Percentiles rank a stretch among this genome's conserved stretches.
These are phyloP conservation scores for Penicillium janthinellum DNA, from an alignment of 2,329 filamentous ascomycete species.

Conservation along the genomic window DNA sequence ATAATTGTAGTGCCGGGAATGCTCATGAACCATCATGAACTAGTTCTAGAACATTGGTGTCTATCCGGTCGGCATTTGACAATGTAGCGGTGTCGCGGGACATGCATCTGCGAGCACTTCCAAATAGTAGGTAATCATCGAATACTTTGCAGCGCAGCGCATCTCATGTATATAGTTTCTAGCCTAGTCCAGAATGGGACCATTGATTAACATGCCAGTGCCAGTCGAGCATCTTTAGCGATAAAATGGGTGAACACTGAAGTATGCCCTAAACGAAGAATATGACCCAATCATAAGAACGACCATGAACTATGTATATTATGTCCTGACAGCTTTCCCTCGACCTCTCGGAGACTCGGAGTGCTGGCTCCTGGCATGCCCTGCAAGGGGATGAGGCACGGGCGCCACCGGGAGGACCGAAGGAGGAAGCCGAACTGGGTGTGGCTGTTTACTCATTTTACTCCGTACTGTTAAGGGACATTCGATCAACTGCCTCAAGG, in stretches of 20 bases:
- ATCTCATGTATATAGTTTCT: not conserved
- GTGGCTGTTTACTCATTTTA: not conserved
- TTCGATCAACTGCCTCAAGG: slow-evolving; percentile 16
- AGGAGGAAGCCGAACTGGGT: slow-evolving; percentile 21
- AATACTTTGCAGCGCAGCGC: not conserved
- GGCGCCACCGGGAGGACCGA: slow-evolving; percentile 19
- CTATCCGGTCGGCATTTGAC: not conserved
- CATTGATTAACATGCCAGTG: slow-evolving; percentile 10
- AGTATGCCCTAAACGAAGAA: not conserved
- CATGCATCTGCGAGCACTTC: not conserved
- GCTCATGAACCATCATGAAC: not conserved
- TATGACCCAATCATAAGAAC: not conserved
- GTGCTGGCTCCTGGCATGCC: not conserved
- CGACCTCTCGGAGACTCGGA: not conserved
- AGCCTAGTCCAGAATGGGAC: not conserved
- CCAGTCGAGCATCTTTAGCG: not conserved
- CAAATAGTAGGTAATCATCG: not conserved
- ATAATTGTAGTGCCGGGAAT: not conserved
- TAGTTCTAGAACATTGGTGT: not conserved
- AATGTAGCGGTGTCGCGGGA: slow-evolving; percentile 11
- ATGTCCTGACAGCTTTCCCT: not conserved
- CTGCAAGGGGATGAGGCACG: not conserved
- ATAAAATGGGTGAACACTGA: not conserved
- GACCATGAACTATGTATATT: not conserved
- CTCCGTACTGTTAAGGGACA: slow-evolving; percentile 1